A percentile compares a stretch with the other conserved stretches of the same genome.
These are phyloP conservation scores for Cladorrhinum sp. DNA, from an alignment of 2,329 filamentous ascomycete genomes.

Conservation along the genomic window DNA sequence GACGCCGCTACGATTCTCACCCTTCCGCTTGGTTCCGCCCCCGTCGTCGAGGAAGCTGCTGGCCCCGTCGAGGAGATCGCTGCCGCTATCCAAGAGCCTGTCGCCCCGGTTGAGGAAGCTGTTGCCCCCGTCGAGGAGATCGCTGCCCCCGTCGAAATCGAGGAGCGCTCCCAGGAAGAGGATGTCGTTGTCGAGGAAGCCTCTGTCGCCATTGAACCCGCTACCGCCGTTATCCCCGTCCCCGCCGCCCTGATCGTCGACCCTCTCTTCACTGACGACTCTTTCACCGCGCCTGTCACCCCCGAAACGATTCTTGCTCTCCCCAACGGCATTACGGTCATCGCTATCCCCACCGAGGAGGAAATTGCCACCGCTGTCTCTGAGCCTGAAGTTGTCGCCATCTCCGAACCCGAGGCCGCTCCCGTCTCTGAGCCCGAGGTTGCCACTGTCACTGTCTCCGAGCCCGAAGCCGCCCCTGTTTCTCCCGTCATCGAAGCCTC, in stretches of 20 bases:
- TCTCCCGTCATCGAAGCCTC: not conserved
- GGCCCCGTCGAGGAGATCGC: not conserved
- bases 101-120: not conserved
- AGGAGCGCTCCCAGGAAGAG: not conserved
- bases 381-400: not conserved
- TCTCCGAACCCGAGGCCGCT: not conserved
- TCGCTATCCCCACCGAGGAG: not conserved
- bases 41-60: not conserved
- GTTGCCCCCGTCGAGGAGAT: not conserved
- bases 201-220: not conserved
- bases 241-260: not conserved
- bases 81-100: not conserved
- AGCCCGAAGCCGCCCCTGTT: not conserved
- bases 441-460: not conserved
- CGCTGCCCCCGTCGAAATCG: not conserved
- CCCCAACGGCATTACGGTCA: not conserved
- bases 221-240: not conserved
- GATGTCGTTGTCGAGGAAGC: not conserved
- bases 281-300: not conserved
- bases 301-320: slow-evolving; percentile 4
- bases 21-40: not conserved
- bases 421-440: not conserved
- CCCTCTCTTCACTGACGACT: not conserved
- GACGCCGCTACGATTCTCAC: not conserved
- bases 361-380: not conserved